These are phyloP conservation scores for Entamoeba histolytica DNA, from an alignment of 208 protist genomes.

Conservation along the genomic window DNA sequence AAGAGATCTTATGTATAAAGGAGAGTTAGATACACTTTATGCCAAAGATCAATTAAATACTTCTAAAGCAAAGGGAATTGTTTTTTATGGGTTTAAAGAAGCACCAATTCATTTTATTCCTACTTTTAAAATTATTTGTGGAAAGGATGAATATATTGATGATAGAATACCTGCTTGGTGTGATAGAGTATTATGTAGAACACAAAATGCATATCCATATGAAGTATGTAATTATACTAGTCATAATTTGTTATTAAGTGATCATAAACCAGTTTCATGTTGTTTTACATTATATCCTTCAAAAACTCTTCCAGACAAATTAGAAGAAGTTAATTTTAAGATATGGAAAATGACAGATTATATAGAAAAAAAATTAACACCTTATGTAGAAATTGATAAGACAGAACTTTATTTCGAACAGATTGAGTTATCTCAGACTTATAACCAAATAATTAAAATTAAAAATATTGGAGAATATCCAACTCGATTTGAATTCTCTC, in stretches of 20 bases:
- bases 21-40: not conserved
- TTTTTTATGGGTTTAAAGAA: conserved; percentile 53
- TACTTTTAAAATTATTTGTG: conserved; percentile 41
- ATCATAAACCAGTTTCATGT: conserved; percentile 26
- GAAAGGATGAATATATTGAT: not conserved
- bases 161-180: conserved; percentile 8
- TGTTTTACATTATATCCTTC: not conserved
- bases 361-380: not conserved
- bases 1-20: not conserved
- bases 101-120: conserved; percentile 55
- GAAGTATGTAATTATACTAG: not conserved
- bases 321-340: not conserved
- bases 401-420: not conserved
- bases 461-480: not conserved
- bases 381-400: not conserved
- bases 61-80: conserved; percentile 10
- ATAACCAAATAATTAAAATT: not conserved
- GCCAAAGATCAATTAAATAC: conserved; percentile 20
- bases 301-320: not conserved
- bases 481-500: not conserved
- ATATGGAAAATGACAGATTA: not conserved
- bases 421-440: not conserved
- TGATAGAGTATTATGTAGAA: conserved; percentile 27
- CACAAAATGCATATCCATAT: not conserved
- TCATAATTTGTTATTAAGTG: conserved; percentile 1